phyloP scores from a whole-genome alignment of 805 yeast species.

The Cyberlindnera samutprakarnensis region DNA sequence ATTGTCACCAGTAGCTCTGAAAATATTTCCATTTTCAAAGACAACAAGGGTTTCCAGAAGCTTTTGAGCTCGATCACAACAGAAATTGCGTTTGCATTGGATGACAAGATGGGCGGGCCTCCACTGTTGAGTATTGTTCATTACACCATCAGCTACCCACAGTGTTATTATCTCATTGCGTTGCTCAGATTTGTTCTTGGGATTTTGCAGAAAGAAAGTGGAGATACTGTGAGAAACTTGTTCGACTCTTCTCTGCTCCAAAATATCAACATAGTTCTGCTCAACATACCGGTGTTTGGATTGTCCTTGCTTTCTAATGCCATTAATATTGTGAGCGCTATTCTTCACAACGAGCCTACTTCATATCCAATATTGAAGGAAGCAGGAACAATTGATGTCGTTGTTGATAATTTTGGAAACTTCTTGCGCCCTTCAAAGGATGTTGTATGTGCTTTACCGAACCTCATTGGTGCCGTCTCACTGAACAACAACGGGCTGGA shows the following conservation, averaged over 20 bases:
- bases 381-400: constrained; percentile 59
- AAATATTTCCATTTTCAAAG: constrained; percentile 54
- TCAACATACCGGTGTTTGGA: constrained; percentile 57
- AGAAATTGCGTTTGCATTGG: constrained; percentile 60
- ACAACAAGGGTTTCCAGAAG: constrained; percentile 55
- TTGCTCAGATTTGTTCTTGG: constrained; percentile 56
- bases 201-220: constrained; percentile 64
- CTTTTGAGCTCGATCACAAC: constrained; percentile 52
- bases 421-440: constrained; percentile 54
- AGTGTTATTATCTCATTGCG: constrained; percentile 50
- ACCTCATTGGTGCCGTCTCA: constrained; percentile 75
- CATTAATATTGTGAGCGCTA: constrained; percentile 55
- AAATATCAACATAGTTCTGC: constrained; percentile 51
- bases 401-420: constrained; percentile 48
- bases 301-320: constrained; percentile 52
- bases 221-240: constrained; percentile 77
- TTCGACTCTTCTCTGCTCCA: constrained; percentile 76
- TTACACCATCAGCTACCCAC: constrained; percentile 49
- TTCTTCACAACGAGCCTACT: constrained; percentile 87
- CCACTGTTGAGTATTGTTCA: constrained; percentile 43
- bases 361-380: constrained; percentile 76
- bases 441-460: constrained; percentile 56
- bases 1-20: constrained; percentile 35
- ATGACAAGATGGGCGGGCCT: constrained; percentile 50
- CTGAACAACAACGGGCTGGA: constrained; percentile 67